phyloP scores from a whole-genome alignment of 164 flowering plant genomes.

The Nymphaea thermarum region DNA sequence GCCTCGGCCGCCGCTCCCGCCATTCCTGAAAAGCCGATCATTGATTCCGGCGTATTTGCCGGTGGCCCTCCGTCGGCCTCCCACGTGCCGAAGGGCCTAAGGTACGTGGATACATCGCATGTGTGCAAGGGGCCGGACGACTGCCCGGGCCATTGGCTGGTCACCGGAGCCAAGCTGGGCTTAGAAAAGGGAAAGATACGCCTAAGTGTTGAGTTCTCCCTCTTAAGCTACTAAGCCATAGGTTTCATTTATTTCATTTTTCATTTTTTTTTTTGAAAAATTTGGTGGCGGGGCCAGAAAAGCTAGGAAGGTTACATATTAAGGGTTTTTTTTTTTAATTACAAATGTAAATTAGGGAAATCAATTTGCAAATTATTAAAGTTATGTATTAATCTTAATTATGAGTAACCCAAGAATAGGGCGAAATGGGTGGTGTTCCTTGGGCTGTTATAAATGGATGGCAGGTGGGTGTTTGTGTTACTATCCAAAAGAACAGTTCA shows the following conservation, averaged over 20 bases:
- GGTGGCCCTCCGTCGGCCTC: slow-evolving; percentile 56
- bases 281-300: no score
- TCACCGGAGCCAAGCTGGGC: slow-evolving; percentile 69
- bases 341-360: no score
- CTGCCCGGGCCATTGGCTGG: slow-evolving; percentile 80
- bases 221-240: slow-evolving; percentile 5
- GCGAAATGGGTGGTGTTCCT: no score
- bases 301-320: no score
- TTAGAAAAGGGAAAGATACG: slow-evolving; percentile 61
- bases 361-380: no score
- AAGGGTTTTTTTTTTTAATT: no score
- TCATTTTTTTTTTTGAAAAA: neutral
- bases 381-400: no score
- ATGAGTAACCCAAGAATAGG: no score
- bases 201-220: slow-evolving; percentile 57
- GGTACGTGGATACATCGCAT: slow-evolving; percentile 49
- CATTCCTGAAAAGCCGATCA: neutral
- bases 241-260: slow-evolving; percentile 12
- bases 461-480: no score
- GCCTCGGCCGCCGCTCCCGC: neutral
- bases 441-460: no score
- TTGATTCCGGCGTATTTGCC: slow-evolving; percentile 30
- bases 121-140: slow-evolving; percentile 63
- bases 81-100: slow-evolving; percentile 36
- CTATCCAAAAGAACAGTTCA: no score